phyloP scores from a whole-genome alignment of 2,329 filamentous ascomycete genomes.

The Pyrenochaeta sp. region DNA sequence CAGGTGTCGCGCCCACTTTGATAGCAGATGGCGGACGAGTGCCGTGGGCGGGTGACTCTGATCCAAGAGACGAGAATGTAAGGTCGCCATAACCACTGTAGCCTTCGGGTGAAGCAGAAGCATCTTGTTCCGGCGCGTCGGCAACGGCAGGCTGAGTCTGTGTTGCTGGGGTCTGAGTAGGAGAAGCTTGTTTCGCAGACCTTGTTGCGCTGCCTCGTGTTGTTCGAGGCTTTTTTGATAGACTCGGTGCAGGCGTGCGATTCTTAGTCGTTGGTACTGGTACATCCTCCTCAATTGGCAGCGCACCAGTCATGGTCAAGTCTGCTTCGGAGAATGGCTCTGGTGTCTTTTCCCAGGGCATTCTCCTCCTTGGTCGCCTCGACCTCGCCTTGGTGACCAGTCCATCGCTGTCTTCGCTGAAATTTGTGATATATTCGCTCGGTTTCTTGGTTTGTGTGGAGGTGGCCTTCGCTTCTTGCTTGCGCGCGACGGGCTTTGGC shows the following conservation, averaged over 20 bases:
- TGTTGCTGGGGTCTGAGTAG: slow-evolving; percentile 7
- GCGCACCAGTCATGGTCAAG: slow-evolving; percentile 46
- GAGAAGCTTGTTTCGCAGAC: slow-evolving; percentile 22
- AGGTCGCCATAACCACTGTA: slow-evolving; percentile 43
- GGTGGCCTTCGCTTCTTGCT: slow-evolving; percentile 24
- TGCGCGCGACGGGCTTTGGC: slow-evolving; percentile 27
- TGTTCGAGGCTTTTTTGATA: slow-evolving; percentile 21
- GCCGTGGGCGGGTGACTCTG: slow-evolving; percentile 44
- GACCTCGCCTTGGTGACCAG: slow-evolving; percentile 37
- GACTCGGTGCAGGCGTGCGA: slow-evolving; percentile 30
- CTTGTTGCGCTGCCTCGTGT: slow-evolving; percentile 26
- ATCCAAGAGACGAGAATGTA: slow-evolving; percentile 43
- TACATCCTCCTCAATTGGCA: slow-evolving; percentile 27
- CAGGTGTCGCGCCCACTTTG: slow-evolving; percentile 53
- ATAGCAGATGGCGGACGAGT: slow-evolving; percentile 53
- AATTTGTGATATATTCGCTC: slow-evolving; percentile 22
- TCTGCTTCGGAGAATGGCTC: slow-evolving; percentile 31
- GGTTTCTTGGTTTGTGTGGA: slow-evolving; percentile 22
- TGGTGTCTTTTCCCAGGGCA: slow-evolving; percentile 26
- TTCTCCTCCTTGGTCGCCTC: slow-evolving; percentile 27
- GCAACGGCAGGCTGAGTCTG: slow-evolving; percentile 6
- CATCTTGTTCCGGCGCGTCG: slow-evolving; percentile 15
- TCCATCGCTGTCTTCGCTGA: slow-evolving; percentile 49
- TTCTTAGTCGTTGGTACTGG: slow-evolving; percentile 12
- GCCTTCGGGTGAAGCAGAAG: slow-evolving; percentile 22